Conservation (phyloP, 192 early-diverging fungal species). For the Chytriomyces hyalinus region DNA sequence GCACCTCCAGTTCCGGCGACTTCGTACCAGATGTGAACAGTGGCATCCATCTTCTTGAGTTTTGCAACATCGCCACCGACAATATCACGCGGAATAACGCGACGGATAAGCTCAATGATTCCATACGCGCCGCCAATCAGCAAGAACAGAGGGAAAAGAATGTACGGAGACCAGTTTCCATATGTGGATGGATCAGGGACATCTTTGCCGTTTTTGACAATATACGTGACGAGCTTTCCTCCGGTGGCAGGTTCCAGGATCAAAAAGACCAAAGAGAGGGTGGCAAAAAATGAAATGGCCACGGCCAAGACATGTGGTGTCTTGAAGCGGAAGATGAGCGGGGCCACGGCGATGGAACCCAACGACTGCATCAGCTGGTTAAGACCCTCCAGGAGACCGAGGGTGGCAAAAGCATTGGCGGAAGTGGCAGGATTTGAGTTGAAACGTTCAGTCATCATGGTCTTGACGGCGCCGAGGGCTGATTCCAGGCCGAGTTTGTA, state of each 20-base stretch:
- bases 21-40: constrained; percentile 66
- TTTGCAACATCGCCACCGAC: constrained; percentile 64
- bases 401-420: not conserved
- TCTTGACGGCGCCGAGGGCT: too few species aligned
- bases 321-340: too few species aligned
- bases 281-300: not conserved
- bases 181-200: constrained; percentile 32
- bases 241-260: constrained; percentile 5
- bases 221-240: not conserved
- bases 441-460: too few species aligned
- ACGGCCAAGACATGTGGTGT: not conserved
- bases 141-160: constrained; percentile 44
- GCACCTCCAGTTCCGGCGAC: constrained; percentile 40
- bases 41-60: constrained; percentile 64
- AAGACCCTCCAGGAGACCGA: not conserved
- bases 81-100: constrained; percentile 40
- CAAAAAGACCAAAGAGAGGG: not conserved
- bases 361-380: not conserved
- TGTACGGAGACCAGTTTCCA: constrained; percentile 17
- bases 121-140: constrained; percentile 59
- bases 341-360: not conserved
- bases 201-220: not conserved
- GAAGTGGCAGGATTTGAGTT: not conserved
- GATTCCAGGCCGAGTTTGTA: constrained; percentile 35
- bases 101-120: constrained; percentile 65